Evolutionary conservation across 2,329 filamentous ascomycete species (phyloP), one percentile per base, ranked within the genome.

Genomic region (Juglanconis oblonga): DNA sequence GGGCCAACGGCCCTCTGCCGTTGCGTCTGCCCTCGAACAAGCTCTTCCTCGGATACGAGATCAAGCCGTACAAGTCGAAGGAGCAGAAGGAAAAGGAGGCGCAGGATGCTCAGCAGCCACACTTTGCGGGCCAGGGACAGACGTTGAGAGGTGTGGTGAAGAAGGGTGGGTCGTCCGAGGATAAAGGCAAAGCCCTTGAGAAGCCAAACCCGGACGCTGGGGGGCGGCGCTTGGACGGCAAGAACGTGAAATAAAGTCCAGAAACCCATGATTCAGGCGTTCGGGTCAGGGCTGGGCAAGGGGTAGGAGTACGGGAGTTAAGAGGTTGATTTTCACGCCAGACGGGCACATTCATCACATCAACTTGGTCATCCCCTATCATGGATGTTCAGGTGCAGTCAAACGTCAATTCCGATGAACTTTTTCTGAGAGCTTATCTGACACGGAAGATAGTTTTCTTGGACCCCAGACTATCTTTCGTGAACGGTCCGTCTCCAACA

Each of bases 1-100:
- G 84, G 63, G 87, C 82, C 13, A 92, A 94, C 65, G 93, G 92
- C 0, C 92, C 94, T 0, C 90, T 95, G 71, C 92, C 94, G 3
- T 81, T 99, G 7, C 84, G 95, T 33, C 74, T 99, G 55, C 85
- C 91, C 0, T 89, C 90, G 0, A 95, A 95, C 68, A 96, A 97
- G 75, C 81, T 99, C 4, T 99, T 99, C 80, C 96, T 99, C 65
- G 95, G 95, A 3, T 99, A 98, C 70, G 89, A 96, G 69, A 84
- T 97, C 71, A 96, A 90, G 73, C 94, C 94, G 0, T 81, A 96
- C 47, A 93, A 92, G 78, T 91, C 90, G 8, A 86, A 89, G 59
- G 88, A 86, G 40, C 86, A 91, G 60, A 87, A 86, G 71, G 84
- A 86, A 55, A 81, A 87, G 62, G 86, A 89, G 61, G 82, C 86